A percentile compares a stretch with the other conserved stretches of the same genome.
Evolutionary conservation across 2,329 filamentous ascomycete species (phyloP).

Genomic region (Alternaria dauci): DNA sequence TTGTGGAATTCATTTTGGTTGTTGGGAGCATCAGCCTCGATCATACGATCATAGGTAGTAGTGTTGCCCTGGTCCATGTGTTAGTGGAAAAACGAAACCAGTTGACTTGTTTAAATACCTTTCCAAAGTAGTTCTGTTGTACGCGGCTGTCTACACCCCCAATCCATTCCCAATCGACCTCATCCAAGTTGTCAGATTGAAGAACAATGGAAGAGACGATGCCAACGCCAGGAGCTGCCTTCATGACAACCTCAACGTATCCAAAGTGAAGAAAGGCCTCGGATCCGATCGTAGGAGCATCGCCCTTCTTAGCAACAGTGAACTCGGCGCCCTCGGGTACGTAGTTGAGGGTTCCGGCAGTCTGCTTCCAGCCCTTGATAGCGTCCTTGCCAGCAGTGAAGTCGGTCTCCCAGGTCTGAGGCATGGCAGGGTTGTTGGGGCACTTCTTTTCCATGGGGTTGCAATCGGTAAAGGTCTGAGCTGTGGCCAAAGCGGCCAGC

Average conservation of each 20-base stretch:
- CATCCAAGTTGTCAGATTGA: conserved; percentile 83
- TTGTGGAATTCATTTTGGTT: conserved; percentile 69
- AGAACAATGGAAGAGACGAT: conserved; percentile 85
- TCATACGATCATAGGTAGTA: conserved; percentile 74
- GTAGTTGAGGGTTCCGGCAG: conserved; percentile 55
- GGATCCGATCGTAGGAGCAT: conserved; percentile 73
- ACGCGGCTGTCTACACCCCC: conserved; percentile 70
- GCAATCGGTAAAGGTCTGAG: conserved; percentile 58
- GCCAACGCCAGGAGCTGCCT: conserved; percentile 76
- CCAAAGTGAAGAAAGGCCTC: conserved; percentile 90
- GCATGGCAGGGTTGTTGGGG: conserved; percentile 55
- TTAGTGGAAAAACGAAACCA: neutral
- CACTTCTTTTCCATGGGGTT: conserved; percentile 56
- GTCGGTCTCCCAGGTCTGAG: conserved; percentile 52
- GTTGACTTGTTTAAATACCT: conserved; percentile 51
- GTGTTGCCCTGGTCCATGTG: conserved; percentile 69
- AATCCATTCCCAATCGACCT: conserved; percentile 86
- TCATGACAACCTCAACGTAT: conserved; percentile 78
- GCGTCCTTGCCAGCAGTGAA: conserved; percentile 53
- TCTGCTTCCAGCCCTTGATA: conserved; percentile 51
- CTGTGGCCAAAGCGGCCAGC: conserved; percentile 46
- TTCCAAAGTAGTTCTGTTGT: conserved; percentile 79
- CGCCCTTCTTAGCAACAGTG: conserved; percentile 56
- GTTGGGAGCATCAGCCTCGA: conserved; percentile 64
- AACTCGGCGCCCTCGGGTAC: conserved; percentile 59